phyloP scores from a whole-genome alignment of 2,329 filamentous ascomycete species.

The Ceratocystis ficicola region DNA sequence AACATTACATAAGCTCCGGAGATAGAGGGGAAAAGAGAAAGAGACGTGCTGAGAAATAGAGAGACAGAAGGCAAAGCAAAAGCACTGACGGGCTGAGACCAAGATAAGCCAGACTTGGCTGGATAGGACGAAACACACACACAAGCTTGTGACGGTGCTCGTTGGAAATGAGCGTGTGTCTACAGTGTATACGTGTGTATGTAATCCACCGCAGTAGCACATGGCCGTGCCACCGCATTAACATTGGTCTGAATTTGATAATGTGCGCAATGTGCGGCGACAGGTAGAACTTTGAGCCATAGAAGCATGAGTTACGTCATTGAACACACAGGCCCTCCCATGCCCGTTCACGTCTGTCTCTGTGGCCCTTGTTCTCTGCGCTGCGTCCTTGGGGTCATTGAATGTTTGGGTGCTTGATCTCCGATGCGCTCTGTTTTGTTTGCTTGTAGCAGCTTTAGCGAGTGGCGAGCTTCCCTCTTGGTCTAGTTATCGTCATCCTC shows the following conservation, averaged over 20 bases:
- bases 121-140: too few relatives aligned
- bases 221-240: neutral
- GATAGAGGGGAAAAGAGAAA: constrained; percentile 1
- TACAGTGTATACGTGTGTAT: too few relatives aligned
- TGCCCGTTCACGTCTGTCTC: neutral
- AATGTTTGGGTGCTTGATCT: neutral
- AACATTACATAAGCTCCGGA: neutral
- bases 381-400: neutral
- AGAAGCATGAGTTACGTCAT: neutral
- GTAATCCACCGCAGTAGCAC: neutral
- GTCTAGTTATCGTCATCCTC: too few relatives aligned
- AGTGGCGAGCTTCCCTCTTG: too few relatives aligned
- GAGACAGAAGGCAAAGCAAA: neutral
- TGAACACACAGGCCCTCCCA: neutral
- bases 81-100: neutral
- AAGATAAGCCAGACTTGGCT: too few relatives aligned
- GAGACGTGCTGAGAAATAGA: neutral
- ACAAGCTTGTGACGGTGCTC: too few relatives aligned
- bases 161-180: too few relatives aligned
- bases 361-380: neutral
- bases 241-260: neutral
- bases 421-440: too few relatives aligned
- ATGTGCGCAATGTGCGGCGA: neutral
- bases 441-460: too few relatives aligned
- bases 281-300: neutral